Evolutionary conservation across 176 grass and related monocot species (phyloP), one percentile per base, ranked within the genome.

Genomic region (Zea luxurians): DNA sequence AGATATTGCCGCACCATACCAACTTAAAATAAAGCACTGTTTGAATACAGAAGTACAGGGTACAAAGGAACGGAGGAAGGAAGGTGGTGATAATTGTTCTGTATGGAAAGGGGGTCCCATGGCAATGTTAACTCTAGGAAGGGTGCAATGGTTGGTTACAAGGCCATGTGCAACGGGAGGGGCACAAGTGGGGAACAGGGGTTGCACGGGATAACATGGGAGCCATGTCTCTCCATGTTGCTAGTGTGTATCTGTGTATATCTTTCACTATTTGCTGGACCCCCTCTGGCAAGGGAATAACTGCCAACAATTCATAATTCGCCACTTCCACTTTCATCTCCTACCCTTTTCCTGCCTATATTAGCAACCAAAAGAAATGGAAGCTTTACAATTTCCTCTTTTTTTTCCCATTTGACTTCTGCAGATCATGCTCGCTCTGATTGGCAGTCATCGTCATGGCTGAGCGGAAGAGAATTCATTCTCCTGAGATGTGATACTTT

Each of bases 101-200:
- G 38, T 40, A 40, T 40, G 38, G 38, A 40, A 40, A 40, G 38
- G 38, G 38, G 38, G 38, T 40, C 38, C 38, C 38, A 40, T 40
- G 38, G 38, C 38, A 2, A 40, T 40, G 38, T 85, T 82, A 85
- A 85, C 74, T 67, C 74, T 79, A n/a, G 71, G 48, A 77, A 55
- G 76, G 66, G 61, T 69, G 64, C 76, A 74, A 82, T 59, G 73
- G 78, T 68, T 85, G 78, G 83, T 74, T 82, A 84, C 84, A 85
- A 84, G 76, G 78, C 84, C 89, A 96, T 96, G 92, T 92, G 92
- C 83, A 88, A 90, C 85, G 85, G 83, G 73, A 87, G 76, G 83
- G 80, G 63, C 72, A 72, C 80, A 84, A 89, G 86, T 89, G 92
- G 92, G 83, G 92, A 91, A 91, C 89, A 91, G 83, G 78, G 89